Evolutionary conservation across 495 filamentous ascomycete genomes (phyloP).

Genomic region (Sporormia fimetaria): DNA sequence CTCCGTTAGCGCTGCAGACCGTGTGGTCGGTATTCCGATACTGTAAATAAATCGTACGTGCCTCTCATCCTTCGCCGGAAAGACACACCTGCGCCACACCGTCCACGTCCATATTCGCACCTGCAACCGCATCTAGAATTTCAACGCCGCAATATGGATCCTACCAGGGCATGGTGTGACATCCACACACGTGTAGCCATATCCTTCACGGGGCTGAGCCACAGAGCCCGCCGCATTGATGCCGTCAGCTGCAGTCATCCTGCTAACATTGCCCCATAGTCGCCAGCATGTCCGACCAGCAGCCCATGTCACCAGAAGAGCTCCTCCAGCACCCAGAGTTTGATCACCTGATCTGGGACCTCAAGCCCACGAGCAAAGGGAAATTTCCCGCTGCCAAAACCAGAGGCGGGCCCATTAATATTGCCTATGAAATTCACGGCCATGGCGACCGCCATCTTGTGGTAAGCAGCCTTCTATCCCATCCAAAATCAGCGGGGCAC

Average conservation of each 20-base stretch:
- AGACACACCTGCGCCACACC: no score
- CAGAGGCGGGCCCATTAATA: slow-evolving; percentile 57
- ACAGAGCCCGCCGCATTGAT: slow-evolving; percentile 5
- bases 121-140: no score
- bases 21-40: no score
- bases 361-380: slow-evolving; percentile 48
- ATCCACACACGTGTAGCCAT: no score
- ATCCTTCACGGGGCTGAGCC: background rate
- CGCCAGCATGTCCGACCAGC: background rate
- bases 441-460: slow-evolving; percentile 56
- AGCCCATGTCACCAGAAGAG: slow-evolving; percentile 27
- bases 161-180: slow-evolving; percentile 2
- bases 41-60: no score
- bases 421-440: slow-evolving; percentile 71
- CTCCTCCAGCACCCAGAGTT: slow-evolving; percentile 42
- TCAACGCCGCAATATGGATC: no score
- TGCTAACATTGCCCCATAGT: slow-evolving; percentile 2
- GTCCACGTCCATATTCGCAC: no score
- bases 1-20: no score
- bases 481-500: slow-evolving; percentile 10
- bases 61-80: no score
- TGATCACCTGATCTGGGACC: slow-evolving; percentile 46
- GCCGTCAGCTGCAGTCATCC: slow-evolving; percentile 4
- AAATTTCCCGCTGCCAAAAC: slow-evolving; percentile 48
- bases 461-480: slow-evolving; percentile 38